These are phyloP conservation scores for Lactarius psammicola DNA, from an alignment of 768 basidiomycete genomes.

Conservation along the genomic window DNA sequence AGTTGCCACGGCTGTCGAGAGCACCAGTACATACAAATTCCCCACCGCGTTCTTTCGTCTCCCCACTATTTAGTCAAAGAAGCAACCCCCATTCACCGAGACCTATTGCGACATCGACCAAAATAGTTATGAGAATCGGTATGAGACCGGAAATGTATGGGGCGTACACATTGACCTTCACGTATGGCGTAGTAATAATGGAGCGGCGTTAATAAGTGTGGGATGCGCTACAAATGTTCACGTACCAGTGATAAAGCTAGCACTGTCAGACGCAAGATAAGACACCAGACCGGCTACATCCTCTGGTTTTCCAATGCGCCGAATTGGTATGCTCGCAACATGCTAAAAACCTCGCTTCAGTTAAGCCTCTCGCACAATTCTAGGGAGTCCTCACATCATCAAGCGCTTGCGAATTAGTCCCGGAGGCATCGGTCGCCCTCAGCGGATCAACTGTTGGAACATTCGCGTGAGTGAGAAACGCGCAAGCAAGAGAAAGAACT, in stretches of 20 bases:
- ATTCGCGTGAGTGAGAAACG: neutral
- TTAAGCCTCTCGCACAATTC: neutral
- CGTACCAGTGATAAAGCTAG: constrained; percentile 30
- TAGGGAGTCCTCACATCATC: neutral
- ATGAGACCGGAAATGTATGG: neutral
- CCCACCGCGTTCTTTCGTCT: neutral
- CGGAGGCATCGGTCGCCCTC: neutral
- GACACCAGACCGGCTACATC: constrained; percentile 30
- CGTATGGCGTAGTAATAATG: too few relatives aligned
- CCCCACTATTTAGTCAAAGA: constrained; percentile 5
- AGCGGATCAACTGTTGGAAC: neutral
- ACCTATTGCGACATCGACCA: constrained; percentile 4
- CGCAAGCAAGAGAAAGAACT: neutral
- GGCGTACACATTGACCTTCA: constrained; percentile 20
- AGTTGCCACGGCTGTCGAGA: too few relatives aligned
- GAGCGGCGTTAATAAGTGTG: neutral
- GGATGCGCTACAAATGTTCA: neutral
- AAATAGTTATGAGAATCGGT: neutral
- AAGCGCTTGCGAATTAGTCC: neutral
- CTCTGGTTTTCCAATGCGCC: constrained; percentile 12
- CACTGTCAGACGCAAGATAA: constrained; percentile 25
- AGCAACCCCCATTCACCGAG: constrained; percentile 14
- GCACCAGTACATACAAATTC: too few relatives aligned
- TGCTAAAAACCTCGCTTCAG: neutral
- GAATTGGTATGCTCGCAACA: neutral